Base-by-base conservation (phyloP, 2,329 filamentous ascomycete genomes). In the Thelonectria discophora region DNA sequence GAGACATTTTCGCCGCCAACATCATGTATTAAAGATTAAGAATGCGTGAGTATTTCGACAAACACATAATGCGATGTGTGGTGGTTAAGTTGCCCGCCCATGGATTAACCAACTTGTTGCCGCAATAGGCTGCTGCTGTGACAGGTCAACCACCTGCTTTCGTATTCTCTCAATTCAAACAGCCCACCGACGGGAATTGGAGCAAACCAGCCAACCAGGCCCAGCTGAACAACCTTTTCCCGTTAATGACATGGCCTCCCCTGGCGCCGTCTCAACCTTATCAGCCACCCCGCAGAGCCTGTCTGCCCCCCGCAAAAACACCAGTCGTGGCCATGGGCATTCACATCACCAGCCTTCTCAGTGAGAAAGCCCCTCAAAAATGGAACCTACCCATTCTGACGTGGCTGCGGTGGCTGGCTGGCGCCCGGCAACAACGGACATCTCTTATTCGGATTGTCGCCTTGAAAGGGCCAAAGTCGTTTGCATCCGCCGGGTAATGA, bases 221-320 rank as follows among this genome's bases (percentile, higher is more conserved):
- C 24, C 24, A 24, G 24, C 7, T 24, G 24, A 30, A 43, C 37
- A 11, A 18, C 17, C 45, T 18, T 53, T 42, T 49, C n/a, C 51
- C 30, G 53, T 51, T 52, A 60, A 13, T 55, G 30, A 51, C 34
- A 20, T 48, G 46, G 21, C 43, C 40, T 42, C 65, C 65, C 61
- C 55, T 59, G 58, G 37, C 54, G 56, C 64, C 62, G 58, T 45
- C 62, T 45, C 42, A 68, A 68, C 64, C 56, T 65, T 67, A 64
- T 69, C 67, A 71, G 62, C 56, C 61, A 67, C 66, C 68, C 68
- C 68, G 66, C 69, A 56, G 68, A 68, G 61, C 59, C 52, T 57
- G 43, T 51, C 47, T 60, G 18, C 45, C 21, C 45, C 45, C 45
- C 45, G 45, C 45, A 47, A 47, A 47, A 27, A 9, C 45, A 11